Evolutionary conservation across 2,329 filamentous ascomycete genomes (phyloP), one percentile per base, ranked within the genome.

Genomic region (Neonectria ditissima): DNA sequence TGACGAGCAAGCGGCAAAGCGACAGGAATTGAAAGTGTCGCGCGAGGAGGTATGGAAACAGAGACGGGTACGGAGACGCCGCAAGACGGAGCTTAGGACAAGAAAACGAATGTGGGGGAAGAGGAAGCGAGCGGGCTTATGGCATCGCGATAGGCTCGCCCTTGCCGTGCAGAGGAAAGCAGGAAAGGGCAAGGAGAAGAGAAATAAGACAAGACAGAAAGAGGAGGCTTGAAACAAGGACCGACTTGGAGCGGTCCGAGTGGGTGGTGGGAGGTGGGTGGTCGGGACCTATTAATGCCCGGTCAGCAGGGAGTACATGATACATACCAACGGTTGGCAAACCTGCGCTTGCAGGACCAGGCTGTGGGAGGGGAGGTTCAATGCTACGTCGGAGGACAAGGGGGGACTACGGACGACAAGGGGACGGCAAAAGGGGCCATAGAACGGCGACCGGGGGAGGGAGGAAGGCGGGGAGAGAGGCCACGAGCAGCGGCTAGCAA

Each of bases 301-400:
- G 70, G 65, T 67, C 65, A 66, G 63, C 66, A 69, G 69, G 67
- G 65, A 68, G 62, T 63, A 71, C 64, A 69, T 70, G 66, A 69
- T 65, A 71, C 71, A 65, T 54, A 70, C n/a, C 37, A 41, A 41
- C 62, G 65, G 65, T 60, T 65, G 65, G 59, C 62, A 59, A 69
- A 67, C 62, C 63, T 63, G 62, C 63, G 67, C 70, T 72, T 69
- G 69, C 69, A 61, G 67, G 64, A 63, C 69, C 60, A 62, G 69
- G 62, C 63, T 66, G 70, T 69, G 65, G 60, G 65, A 69, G 58
- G 64, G 67, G 59, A 73, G 62, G 68, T 71, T 68, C 63, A 70
- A 72, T 72, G 70, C 70, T 70, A 72, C 70, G 69, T 65, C 67
- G 70, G 65, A 70, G 67, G 69, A 70, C 70, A 69, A 71, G 70